phyloP scores from a whole-genome alignment of 805 yeast species.

The Scheffersomyces stipitis region DNA sequence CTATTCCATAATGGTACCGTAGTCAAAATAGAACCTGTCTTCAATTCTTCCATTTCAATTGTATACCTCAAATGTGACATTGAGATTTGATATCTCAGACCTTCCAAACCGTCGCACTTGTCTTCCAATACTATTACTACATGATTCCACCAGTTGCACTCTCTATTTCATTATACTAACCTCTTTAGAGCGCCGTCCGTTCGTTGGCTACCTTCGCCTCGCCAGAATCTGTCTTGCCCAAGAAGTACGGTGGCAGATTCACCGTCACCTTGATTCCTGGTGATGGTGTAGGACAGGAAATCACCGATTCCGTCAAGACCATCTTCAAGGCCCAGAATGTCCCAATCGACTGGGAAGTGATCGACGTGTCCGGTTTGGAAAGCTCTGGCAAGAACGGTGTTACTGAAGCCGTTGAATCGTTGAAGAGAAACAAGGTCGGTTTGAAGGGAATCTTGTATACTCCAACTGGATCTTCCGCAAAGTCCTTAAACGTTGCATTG shows the following conservation, averaged over 20 bases:
- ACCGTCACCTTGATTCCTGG: constrained; percentile 96
- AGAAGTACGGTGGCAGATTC: constrained; percentile 92
- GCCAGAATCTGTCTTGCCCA: constrained; percentile 69
- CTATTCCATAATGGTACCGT: too few species aligned
- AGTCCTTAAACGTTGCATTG: constrained; percentile 91
- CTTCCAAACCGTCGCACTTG: too few species aligned
- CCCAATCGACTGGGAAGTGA: constrained; percentile 88
- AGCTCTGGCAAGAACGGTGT: constrained; percentile 64
- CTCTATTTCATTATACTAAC: constrained; percentile 27
- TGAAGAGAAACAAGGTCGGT: constrained; percentile 96
- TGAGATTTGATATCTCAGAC: too few species aligned
- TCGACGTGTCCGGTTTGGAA: constrained; percentile 47
- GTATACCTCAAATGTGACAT: too few species aligned
- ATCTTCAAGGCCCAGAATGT: constrained; percentile 84
- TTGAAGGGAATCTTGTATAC: constrained; percentile 95
- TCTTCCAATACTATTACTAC: too few species aligned
- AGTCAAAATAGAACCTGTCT: too few species aligned
- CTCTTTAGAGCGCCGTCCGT: constrained; percentile 24
- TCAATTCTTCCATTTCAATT: too few species aligned
- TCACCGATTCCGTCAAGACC: constrained; percentile 88
- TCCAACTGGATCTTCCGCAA: constrained; percentile 72
- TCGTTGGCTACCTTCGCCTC: constrained; percentile 57
- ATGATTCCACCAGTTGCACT: too few species aligned
- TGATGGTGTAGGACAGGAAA: constrained; percentile 97
- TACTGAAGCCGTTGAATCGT: constrained; percentile 81